Conservation (phyloP, 257 asterid genomes). For the Echites panduratus region DNA sequence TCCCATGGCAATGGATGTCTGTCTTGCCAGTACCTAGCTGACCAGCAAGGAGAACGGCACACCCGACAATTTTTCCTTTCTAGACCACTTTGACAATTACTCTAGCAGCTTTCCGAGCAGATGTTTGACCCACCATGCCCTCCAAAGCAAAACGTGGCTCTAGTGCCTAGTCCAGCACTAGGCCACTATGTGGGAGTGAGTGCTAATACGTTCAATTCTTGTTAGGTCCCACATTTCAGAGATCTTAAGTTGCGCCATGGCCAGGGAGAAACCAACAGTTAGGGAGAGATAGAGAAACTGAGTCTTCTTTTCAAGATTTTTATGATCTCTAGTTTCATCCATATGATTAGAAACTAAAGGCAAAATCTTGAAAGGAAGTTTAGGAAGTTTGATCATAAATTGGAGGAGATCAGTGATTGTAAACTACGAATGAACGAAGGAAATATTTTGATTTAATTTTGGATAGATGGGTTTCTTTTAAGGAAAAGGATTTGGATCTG, state of each 20-base stretch:
- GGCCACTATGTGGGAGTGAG: conserved; percentile 85
- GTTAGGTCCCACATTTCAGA: conserved; percentile 83
- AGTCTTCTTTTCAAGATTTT: no score
- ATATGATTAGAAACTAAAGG: no score
- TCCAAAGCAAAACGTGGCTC: conserved; percentile 71
- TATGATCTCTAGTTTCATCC: no score
- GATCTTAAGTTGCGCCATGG: conserved; percentile 71
- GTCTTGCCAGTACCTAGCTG: conserved; percentile 86
- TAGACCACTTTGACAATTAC: conserved; percentile 75
- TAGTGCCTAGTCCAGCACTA: conserved; percentile 73
- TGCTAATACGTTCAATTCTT: conserved; percentile 75
- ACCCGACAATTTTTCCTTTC: conserved; percentile 74
- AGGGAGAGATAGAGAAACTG: not conserved
- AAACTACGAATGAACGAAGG: no score
- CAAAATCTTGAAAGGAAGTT: no score
- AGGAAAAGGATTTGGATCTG: no score
- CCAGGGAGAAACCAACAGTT: not conserved
- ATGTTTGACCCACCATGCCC: conserved; percentile 81
- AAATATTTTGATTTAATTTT: no score
- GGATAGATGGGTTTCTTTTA: no score
- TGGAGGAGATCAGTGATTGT: no score
- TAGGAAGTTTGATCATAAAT: no score
- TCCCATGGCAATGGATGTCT: conserved; percentile 90
- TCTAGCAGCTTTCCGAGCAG: conserved; percentile 85
- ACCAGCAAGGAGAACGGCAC: conserved; percentile 75